Evolutionary conservation across 179 eudicot species (phyloP), one percentile per base, ranked within the genome.

Genomic region (Nepenthes alata): DNA sequence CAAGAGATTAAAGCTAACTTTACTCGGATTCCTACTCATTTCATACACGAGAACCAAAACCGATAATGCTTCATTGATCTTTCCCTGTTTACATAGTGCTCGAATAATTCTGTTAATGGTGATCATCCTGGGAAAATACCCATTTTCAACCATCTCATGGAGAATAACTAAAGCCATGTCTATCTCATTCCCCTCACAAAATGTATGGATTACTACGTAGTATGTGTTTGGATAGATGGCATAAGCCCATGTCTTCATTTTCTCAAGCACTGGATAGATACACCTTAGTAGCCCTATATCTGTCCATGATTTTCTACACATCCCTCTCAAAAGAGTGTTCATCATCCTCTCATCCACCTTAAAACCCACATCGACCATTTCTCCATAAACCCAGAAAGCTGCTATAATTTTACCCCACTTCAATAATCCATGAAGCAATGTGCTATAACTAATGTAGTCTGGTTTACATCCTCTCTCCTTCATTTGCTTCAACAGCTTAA

Each of bases 351-450:
- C 90, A 55, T 90, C 95, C 36, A 80, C 84, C 50, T 57, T 74
- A 48, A 80, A 83, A 37, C 86, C 88, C 6, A 59, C 39, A 13
- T 60, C 69, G 15, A 72, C 67, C 95, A 85, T 85, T 66, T 84
- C 81, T 50, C 67, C 64, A 52, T 85, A 88, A 47, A 83, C 73
- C 75, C 67, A 25, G 58, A 80, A 65, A 16, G 90, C 86, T 0
- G 80, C 75, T 37, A 13, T 57, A 35, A 66, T 57, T 56, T 83
- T 57, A 2, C 83, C 80, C 97, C 97, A 85, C 44, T 87, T 85
- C 70, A 90, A 55, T 73, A 90, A 68, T 55, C 97, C 93, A 70
- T 85, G 89, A 60, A 90, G 70, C 68, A 87, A 78, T 41, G 95
- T 85, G 66, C 78, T 81, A 47, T 90, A 83, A 63, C 72, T 80